These are phyloP conservation scores for Trichophyton mentagrophytes DNA, from an alignment of 2,329 filamentous ascomycete genomes.

Conservation along the genomic window DNA sequence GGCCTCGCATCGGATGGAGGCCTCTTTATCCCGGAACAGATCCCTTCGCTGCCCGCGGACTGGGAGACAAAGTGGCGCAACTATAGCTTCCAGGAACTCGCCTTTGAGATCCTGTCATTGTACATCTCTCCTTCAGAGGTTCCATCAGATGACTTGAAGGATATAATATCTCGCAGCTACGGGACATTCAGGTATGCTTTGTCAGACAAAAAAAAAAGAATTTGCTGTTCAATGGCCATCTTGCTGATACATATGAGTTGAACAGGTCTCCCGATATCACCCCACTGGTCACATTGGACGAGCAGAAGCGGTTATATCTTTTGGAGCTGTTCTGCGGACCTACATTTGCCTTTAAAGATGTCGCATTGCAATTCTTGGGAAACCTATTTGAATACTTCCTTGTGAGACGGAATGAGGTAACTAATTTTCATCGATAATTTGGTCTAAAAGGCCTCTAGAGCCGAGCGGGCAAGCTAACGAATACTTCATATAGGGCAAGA, in stretches of 20 bases:
- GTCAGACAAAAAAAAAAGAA: not conserved
- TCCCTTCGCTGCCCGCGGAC: constrained; percentile 51
- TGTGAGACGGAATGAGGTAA: constrained; percentile 27
- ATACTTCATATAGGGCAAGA: constrained; percentile 25
- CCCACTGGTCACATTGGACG: constrained; percentile 64
- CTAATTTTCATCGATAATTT: too few species aligned
- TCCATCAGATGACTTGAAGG: constrained; percentile 62
- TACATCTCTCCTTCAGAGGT: constrained; percentile 76
- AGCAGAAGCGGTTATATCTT: constrained; percentile 60
- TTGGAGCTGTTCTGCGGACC: constrained; percentile 95
- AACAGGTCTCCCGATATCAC: constrained; percentile 71
- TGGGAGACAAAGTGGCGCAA: constrained; percentile 63
- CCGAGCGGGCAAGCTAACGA: too few species aligned
- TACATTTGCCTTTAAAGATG: constrained; percentile 91
- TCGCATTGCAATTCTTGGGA: constrained; percentile 85
- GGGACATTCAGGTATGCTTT: constrained; percentile 61
- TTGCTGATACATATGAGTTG: not conserved
- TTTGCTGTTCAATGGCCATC: not conserved
- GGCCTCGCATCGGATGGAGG: constrained; percentile 77
- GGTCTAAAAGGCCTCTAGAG: too few species aligned
- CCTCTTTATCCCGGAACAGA: constrained; percentile 75
- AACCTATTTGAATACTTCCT: constrained; percentile 57
- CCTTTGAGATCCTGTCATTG: constrained; percentile 45
- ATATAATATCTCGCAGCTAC: constrained; percentile 75
- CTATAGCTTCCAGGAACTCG: constrained; percentile 56